Conservation (phyloP, 2,329 filamentous ascomycete genomes). For the Phoma sp. region DNA sequence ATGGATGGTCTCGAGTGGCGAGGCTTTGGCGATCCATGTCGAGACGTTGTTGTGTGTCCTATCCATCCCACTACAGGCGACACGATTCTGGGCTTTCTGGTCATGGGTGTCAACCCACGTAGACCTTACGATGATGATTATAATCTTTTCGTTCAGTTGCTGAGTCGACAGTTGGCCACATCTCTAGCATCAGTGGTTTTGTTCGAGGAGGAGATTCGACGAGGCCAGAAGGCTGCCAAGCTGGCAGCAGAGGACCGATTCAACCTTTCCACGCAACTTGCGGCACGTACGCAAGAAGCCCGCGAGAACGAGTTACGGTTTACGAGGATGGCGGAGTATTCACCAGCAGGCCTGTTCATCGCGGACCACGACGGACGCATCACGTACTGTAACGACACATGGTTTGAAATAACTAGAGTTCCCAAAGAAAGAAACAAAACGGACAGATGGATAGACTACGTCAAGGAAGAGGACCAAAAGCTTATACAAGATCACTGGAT, state of each 20-base stretch:
- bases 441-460: slow-evolving; percentile 74
- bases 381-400: slow-evolving; percentile 82
- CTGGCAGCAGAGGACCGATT: slow-evolving; percentile 78
- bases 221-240: slow-evolving; percentile 74
- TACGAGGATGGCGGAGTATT: slow-evolving; percentile 82
- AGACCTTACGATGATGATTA: slow-evolving; percentile 83
- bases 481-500: slow-evolving; percentile 67
- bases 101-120: slow-evolving; percentile 79
- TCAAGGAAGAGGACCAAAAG: slow-evolving; percentile 69
- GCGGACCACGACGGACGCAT: slow-evolving; percentile 74
- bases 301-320: slow-evolving; percentile 75
- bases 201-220: slow-evolving; percentile 81
- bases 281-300: slow-evolving; percentile 64
- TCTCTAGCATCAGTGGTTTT: slow-evolving; percentile 81
- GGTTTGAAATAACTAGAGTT: slow-evolving; percentile 70
- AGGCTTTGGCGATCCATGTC: slow-evolving; percentile 73
- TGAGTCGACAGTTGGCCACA: slow-evolving; percentile 77
- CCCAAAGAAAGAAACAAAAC: slow-evolving; percentile 64
- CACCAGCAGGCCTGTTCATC: slow-evolving; percentile 84
- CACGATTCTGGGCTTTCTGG: slow-evolving; percentile 75
- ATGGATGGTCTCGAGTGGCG: slow-evolving; percentile 72
- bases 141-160: slow-evolving; percentile 74
- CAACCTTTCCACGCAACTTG: slow-evolving; percentile 76
- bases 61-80: slow-evolving; percentile 79
- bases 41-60: slow-evolving; percentile 75